phyloP scores from a whole-genome alignment of 139 green algal genomes.

The Volvox africanus region DNA sequence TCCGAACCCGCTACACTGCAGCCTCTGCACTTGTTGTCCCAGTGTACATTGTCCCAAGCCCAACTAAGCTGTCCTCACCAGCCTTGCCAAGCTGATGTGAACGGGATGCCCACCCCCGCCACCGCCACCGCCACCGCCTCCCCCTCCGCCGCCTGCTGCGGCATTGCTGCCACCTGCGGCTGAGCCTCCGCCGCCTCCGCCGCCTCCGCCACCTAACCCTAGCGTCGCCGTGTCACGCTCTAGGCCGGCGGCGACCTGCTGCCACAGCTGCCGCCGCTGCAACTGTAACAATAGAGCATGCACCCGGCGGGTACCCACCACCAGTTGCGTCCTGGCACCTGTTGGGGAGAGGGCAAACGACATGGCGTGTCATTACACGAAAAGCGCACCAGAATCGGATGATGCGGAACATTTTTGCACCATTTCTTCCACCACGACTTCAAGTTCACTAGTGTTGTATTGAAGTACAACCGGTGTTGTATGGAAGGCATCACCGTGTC shows the following conservation, averaged over 20 bases:
- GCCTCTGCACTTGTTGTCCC: no score
- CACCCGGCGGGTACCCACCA: conserved; percentile 26
- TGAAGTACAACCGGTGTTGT: no score
- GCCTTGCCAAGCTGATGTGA: conserved; percentile 34
- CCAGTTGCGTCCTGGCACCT: conserved; percentile 24
- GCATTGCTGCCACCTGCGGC: not conserved
- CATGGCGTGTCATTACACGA: no score
- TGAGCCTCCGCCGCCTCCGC: not conserved
- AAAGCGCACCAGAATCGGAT: no score
- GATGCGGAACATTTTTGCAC: no score
- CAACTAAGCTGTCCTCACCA: conserved; percentile 1
- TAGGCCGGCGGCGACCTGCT: conserved; percentile 17
- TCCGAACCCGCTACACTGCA: no score
- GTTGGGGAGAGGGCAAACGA: not conserved
- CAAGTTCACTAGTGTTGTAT: no score
- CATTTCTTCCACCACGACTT: no score
- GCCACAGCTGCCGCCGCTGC: conserved; percentile 44
- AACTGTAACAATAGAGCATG: conserved; percentile 44
- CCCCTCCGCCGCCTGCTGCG: not conserved
- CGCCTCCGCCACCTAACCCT: not conserved
- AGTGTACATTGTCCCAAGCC: no score
- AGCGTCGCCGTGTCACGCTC: conserved; percentile 15
- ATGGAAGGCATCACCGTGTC: no score
- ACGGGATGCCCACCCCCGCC: conserved; percentile 20
- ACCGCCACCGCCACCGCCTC: not conserved